Percentiles rank a stretch among this genome's conserved stretches.
These are phyloP conservation scores for Uronychia setigera DNA, from an alignment of 73 alveolate species.

Conservation along the genomic window DNA sequence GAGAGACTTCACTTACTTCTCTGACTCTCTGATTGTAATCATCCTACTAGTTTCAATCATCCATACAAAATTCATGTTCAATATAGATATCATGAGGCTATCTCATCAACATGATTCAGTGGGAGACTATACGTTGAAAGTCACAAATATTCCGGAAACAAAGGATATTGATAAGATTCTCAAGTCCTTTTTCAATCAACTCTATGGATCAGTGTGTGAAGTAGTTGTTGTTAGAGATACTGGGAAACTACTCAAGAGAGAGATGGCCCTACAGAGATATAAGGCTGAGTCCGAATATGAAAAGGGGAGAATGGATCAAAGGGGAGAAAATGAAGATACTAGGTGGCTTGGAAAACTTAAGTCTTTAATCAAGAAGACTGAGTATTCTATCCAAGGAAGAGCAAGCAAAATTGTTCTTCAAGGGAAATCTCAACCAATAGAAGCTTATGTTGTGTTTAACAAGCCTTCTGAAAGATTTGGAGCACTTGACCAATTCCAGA, in stretches of 20 bases:
- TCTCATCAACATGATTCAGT: neutral
- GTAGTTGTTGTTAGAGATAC: neutral
- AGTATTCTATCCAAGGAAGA: neutral
- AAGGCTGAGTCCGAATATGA: neutral
- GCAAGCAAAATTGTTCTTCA: neutral
- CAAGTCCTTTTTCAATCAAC: neutral
- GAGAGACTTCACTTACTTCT: neutral
- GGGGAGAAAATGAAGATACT: too few species aligned
- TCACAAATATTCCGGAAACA: neutral
- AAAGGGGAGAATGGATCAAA: neutral
- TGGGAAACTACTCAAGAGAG: neutral
- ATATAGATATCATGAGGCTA: neutral
- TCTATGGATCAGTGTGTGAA: neutral
- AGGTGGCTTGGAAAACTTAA: neutral
- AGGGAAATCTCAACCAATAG: neutral
- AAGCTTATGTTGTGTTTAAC: neutral
- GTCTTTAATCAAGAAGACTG: neutral
- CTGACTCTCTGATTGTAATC: neutral
- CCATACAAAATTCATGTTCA: neutral
- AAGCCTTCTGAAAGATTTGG: neutral
- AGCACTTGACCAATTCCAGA: neutral
- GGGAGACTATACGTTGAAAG: neutral
- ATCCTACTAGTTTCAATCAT: neutral
- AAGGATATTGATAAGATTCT: neutral
- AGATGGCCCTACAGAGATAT: neutral